Evolutionary conservation across 768 basidiomycete species (phyloP).

Genomic region (Trametes cinnabarina): DNA sequence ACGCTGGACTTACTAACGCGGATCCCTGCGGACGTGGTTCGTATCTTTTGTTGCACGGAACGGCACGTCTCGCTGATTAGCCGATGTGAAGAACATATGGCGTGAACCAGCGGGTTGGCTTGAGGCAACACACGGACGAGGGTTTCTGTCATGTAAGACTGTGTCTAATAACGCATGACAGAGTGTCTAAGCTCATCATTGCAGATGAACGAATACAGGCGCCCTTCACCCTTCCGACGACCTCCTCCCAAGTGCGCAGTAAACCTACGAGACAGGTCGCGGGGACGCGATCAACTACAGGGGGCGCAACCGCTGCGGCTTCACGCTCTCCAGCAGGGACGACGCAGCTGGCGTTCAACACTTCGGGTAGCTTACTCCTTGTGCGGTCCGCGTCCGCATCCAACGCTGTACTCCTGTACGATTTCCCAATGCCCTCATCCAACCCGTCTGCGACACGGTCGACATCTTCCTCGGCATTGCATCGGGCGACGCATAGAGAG

Average conservation of each 20-base stretch:
- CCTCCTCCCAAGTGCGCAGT: slow-evolving; percentile 50
- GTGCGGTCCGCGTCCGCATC: slow-evolving; percentile 57
- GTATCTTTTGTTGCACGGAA: slow-evolving; percentile 24
- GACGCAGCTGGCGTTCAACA: slow-evolving; percentile 79
- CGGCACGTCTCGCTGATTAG: background rate
- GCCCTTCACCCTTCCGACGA: slow-evolving; percentile 49
- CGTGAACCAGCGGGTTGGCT: slow-evolving; percentile 84
- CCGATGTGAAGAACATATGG: slow-evolving; percentile 67
- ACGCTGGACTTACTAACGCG: slow-evolving; percentile 62
- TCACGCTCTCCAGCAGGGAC: slow-evolving; percentile 25
- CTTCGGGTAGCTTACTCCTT: slow-evolving; percentile 68
- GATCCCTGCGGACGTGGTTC: slow-evolving; percentile 55
- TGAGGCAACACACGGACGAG: slow-evolving; percentile 77
- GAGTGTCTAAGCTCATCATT: background rate
- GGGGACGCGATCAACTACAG: slow-evolving; percentile 43
- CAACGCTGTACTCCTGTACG: slow-evolving; percentile 15
- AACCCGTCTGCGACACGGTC: background rate
- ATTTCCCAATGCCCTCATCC: slow-evolving; percentile 10
- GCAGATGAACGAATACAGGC: slow-evolving; percentile 66
- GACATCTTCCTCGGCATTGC: background rate
- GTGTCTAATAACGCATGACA: background rate
- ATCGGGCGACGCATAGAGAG: slow-evolving; percentile 25
- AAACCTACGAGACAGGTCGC: slow-evolving; percentile 53
- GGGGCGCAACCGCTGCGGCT: slow-evolving; percentile 38
- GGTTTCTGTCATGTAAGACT: slow-evolving; percentile 78